phyloP scores from a whole-genome alignment of 345 rosid species.

The Crucihimalaya himalaica region DNA sequence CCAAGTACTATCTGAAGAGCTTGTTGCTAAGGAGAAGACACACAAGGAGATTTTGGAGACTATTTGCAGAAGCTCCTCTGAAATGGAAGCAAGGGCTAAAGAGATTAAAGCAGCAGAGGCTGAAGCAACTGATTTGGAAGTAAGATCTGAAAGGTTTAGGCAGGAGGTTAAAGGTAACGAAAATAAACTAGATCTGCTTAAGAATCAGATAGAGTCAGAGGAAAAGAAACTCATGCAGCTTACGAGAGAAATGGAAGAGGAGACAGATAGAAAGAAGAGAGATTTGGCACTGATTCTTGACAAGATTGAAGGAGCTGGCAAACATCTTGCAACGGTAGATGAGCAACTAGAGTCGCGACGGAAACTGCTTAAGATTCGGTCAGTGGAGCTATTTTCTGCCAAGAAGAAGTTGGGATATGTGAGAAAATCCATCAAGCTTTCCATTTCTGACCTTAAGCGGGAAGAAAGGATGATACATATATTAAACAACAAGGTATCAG shows the following conservation, averaged over 20 bases:
- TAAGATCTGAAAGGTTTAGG: slow-evolving; percentile 8
- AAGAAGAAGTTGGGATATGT: slow-evolving; percentile 1
- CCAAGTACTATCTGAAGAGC: slow-evolving; percentile 3
- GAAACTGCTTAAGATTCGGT: not conserved
- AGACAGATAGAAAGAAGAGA: not conserved
- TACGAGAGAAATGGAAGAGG: slow-evolving; percentile 7
- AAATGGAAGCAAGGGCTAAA: slow-evolving; percentile 14
- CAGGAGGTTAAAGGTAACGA: slow-evolving; percentile 20
- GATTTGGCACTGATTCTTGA: not conserved
- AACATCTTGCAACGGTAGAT: slow-evolving; percentile 6
- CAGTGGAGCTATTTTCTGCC: not conserved
- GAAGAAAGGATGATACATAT: not conserved
- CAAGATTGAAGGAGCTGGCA: not conserved
- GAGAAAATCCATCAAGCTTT: slow-evolving; percentile 13
- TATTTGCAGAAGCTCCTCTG: slow-evolving; percentile 18
- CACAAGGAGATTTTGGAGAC: slow-evolving; percentile 14
- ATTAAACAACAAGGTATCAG: not conserved
- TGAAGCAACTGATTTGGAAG: not conserved
- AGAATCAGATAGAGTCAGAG: slow-evolving; percentile 18
- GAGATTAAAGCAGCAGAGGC: slow-evolving; percentile 15
- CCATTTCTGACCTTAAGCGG: slow-evolving; percentile 1
- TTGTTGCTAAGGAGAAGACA: slow-evolving; percentile 12
- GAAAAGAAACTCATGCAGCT: slow-evolving; percentile 6
- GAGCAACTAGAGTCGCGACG: not conserved
- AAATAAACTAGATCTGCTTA: slow-evolving; percentile 13